These are phyloP conservation scores for Chlamydomonas schloesseri DNA, from an alignment of 139 green algal species.

Conservation along the genomic window DNA sequence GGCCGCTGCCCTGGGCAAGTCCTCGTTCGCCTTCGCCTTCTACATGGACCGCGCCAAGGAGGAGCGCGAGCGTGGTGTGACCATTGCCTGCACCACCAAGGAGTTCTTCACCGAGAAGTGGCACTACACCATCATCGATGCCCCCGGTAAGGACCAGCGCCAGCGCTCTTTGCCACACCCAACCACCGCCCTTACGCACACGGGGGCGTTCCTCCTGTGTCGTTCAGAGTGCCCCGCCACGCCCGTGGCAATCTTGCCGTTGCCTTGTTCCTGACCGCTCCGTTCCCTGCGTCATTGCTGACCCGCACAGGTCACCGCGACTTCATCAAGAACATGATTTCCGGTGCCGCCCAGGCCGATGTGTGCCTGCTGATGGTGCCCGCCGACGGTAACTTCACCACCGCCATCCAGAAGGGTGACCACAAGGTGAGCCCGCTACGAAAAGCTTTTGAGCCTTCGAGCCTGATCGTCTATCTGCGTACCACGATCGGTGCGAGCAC, in stretches of 20 bases:
- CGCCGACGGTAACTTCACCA: slow-evolving; percentile 96
- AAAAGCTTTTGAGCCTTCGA: no score
- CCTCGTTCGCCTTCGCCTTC: slow-evolving; percentile 95
- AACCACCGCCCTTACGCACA: no score
- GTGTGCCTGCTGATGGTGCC: slow-evolving; percentile 91
- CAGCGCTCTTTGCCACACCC: no score
- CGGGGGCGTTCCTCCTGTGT: no score
- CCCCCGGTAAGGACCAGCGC: slow-evolving; percentile 80
- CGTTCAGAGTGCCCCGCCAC: no score
- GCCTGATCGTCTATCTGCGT: no score
- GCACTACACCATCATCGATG: slow-evolving; percentile 99
- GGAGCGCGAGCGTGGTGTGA: slow-evolving; percentile 95
- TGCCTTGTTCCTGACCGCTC: no score
- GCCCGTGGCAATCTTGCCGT: no score
- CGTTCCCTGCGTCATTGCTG: no score
- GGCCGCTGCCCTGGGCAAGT: slow-evolving; percentile 88
- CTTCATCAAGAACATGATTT: slow-evolving; percentile 99
- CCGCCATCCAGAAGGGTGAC: slow-evolving; percentile 98
- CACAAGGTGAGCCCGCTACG: slow-evolving; percentile 76
- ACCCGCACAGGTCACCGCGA: slow-evolving; percentile 88
- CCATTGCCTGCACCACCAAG: slow-evolving; percentile 98
- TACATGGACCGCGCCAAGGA: slow-evolving; percentile 95
- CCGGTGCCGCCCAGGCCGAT: slow-evolving; percentile 94
- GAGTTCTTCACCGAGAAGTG: slow-evolving; percentile 99
- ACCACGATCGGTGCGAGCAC: no score